Base-by-base conservation (phyloP, 345 rosid species). In the Conringia planisiliqua region DNA sequence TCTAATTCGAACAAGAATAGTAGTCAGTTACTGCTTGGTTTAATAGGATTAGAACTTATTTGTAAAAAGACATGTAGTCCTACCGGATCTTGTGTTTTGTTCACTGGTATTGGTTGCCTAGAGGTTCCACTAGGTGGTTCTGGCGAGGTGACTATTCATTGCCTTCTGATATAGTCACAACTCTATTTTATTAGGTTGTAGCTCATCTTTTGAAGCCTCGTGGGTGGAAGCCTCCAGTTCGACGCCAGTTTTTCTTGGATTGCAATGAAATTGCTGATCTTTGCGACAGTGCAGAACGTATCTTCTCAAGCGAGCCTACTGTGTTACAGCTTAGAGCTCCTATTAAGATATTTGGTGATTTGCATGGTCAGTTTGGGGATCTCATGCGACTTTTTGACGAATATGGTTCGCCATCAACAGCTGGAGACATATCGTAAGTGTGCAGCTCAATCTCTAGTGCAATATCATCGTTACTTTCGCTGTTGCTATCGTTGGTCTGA, bases 331-430 rank as follows among this genome's bases (percentile, higher is more conserved):
- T 92, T 32, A 87, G 36, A 82, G 97, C 97, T 80, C 97, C 97
- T 27, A 85, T 88, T 44, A 90, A 92, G 78, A 92, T 92, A 77
- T 92, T 92, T 78, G 97, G 97, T 74, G 96, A 92, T 87, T 39
- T 95, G 70, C 99, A 95, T 70, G 99, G 99, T 46, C 99, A 95
- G 58, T 95, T 95, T 86, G 98, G 98, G 56, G 99, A 95, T 86
- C 96, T 95, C 72, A 95, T 95, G 98, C 96, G 98, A 68, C 94
- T 95, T 69, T 92, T 95, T 83, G 97, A 95, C 71, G 98, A 95
- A 80, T 95, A 92, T 79, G 99, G 99, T 61, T 75, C 97, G 51
- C 98, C 99, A 71, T 95, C 99, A 56, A 92, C 98, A 9, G 98
- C 99, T 74, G 99, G 99, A 78, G 99, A 95, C 82, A 92, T 95